Evolutionary conservation across 768 basidiomycete species (phyloP), one percentile per base, ranked within the genome.

Genomic region (Dentipellis fragilis): DNA sequence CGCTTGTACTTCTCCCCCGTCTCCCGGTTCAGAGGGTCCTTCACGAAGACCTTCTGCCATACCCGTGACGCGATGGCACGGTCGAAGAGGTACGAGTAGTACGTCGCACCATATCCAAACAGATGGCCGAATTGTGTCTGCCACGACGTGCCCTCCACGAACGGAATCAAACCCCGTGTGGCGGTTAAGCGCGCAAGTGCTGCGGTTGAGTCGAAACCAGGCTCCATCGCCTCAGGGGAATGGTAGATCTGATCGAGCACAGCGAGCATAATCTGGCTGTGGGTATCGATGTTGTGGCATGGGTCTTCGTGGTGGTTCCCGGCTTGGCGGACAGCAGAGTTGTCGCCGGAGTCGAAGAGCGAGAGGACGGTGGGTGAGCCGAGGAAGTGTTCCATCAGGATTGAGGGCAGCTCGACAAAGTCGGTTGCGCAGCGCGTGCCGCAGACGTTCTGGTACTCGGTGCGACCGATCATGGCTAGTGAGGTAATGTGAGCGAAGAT

Each of bases 371-470:
- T 69, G 0, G 90, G 81, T 0, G 94, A 95, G 42, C 80, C 86
- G 42, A 95, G 80, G 75, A 99, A 97, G 66, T 93, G 92, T 67
- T 99, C 96, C 96, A 98, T 98, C 19, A 99, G 80, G 63, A 98
- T 93, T 10, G 95, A 98, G 0, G 96, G 96, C 6, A 99, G 75
- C 66, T 99, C 96, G 56, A 97, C 95, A 64, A 99, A 96, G 67
- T 99, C 96, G 0, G 96, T 99, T 0, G 96, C 91, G 67, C 93
- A 96, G 17, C 96, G 89, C 1, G 96, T 99, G 14, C 96, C 96
- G 0, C 94, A 85, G 5, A 98, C 93, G 65, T 97, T 98, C 67
- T 98, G 95, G 65, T 95, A 96, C 64, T 94, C 93, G 8, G 94
- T 98, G 48, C 90, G 80, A 46, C 95, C 95, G 59, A 98, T 86